Evolutionary conservation across 2,329 filamentous ascomycete species (phyloP).

Genomic region (Mariannaea elegans): DNA sequence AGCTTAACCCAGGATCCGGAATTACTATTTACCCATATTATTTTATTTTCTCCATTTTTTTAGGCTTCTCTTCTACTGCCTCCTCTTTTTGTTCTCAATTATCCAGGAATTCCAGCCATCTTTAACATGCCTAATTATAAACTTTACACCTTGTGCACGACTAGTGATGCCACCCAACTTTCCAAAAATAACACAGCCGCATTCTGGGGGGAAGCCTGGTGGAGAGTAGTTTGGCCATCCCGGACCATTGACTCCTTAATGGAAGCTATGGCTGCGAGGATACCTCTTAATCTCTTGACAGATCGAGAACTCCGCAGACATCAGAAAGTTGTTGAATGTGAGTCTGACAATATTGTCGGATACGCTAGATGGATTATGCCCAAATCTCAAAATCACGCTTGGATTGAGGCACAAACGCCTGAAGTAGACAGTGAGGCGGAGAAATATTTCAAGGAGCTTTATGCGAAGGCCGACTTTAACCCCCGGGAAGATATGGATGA

Average conservation of each 20-base stretch:
- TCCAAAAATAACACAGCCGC: too few species aligned
- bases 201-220: conserved; percentile 33
- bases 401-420: conserved; percentile 27
- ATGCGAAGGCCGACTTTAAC: conserved; percentile 8
- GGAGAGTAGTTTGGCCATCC: conserved; percentile 27
- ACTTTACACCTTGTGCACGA: too few species aligned
- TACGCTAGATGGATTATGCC: conserved; percentile 33
- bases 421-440: conserved; percentile 16
- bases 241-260: conserved; percentile 24
- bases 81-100: too few species aligned
- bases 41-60: too few species aligned
- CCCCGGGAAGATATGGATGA: conserved; percentile 9
- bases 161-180: too few species aligned
- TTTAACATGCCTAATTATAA: too few species aligned
- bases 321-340: conserved; percentile 27
- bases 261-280: conserved; percentile 19
- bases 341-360: conserved; percentile 34
- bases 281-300: conserved; percentile 28
- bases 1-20: too few species aligned
- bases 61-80: too few species aligned
- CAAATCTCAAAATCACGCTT: conserved; percentile 9
- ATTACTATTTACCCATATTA: too few species aligned
- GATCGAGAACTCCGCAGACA: conserved; percentile 29
- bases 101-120: too few species aligned
- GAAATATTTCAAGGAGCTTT: neutral